Evolutionary conservation across 1,284 basidiomycete genomes (phyloP).

Genomic region (Cryptococcus jaspeensis): DNA sequence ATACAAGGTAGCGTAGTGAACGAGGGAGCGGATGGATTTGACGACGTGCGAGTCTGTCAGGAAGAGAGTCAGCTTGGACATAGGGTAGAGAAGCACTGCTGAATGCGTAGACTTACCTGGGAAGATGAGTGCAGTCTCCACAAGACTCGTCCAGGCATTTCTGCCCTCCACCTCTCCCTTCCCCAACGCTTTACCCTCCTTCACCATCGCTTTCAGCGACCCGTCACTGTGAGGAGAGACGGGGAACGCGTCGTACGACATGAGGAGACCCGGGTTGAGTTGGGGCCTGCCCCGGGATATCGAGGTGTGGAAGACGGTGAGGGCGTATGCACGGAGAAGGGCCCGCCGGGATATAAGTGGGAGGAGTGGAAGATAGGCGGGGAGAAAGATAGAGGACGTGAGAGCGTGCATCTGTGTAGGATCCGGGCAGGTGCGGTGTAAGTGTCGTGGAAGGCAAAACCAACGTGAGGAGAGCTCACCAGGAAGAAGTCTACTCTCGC

Average conservation of each 20-base stretch:
- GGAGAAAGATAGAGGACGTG: slow-evolving; percentile 63
- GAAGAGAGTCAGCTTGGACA: neutral
- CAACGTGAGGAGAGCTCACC: slow-evolving; percentile 13
- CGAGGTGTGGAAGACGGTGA: slow-evolving; percentile 54
- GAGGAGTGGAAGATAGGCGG: slow-evolving; percentile 53
- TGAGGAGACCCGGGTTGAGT: slow-evolving; percentile 59
- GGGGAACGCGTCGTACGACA: slow-evolving; percentile 58
- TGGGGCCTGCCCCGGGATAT: slow-evolving; percentile 62
- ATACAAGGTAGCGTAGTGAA: slow-evolving; percentile 58
- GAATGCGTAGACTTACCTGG: slow-evolving; percentile 31
- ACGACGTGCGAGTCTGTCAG: slow-evolving; percentile 61
- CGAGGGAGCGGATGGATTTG: slow-evolving; percentile 62
- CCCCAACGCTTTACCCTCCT: slow-evolving; percentile 16
- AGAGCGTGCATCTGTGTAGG: slow-evolving; percentile 60
- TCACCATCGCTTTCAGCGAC: slow-evolving; percentile 8
- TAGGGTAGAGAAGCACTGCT: neutral
- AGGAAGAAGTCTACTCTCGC: slow-evolving; percentile 68
- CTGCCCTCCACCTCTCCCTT: slow-evolving; percentile 38
- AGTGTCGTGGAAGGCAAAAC: no score
- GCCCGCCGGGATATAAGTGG: slow-evolving; percentile 48
- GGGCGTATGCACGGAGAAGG: slow-evolving; percentile 57
- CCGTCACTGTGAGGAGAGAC: slow-evolving; percentile 42
- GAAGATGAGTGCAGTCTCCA: slow-evolving; percentile 59
- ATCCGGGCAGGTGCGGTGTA: no score
- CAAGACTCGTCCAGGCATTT: slow-evolving; percentile 63